These are phyloP conservation scores for Pleurotus tuoliensis DNA, from an alignment of 768 basidiomycete species.

Conservation along the genomic window DNA sequence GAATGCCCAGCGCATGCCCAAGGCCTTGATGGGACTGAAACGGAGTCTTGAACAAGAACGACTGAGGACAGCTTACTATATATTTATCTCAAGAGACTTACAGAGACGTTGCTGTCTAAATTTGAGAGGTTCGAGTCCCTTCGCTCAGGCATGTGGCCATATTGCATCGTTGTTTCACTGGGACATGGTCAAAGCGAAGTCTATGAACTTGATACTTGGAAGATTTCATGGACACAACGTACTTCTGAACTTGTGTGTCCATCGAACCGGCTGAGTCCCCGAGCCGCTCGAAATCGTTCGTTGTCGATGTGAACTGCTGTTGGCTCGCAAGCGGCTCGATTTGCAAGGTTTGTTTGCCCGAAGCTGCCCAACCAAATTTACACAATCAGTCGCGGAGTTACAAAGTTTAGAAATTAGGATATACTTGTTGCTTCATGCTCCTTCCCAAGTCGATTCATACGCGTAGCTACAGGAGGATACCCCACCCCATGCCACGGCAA, in stretches of 20 bases:
- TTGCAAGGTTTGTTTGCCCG: constrained; percentile 21
- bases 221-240: constrained; percentile 19
- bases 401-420: neutral
- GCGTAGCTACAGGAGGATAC: neutral
- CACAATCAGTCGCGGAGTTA: neutral
- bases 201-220: constrained; percentile 1
- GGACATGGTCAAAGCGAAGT: constrained; percentile 19
- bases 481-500: neutral
- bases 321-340: constrained; percentile 28
- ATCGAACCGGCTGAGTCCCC: constrained; percentile 29
- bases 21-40: constrained; percentile 57
- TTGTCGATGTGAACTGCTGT: constrained; percentile 8
- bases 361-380: constrained; percentile 19
- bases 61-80: constrained; percentile 22
- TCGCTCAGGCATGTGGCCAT: constrained; percentile 53
- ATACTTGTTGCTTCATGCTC: neutral
- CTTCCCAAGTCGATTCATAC: neutral
- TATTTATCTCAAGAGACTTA: constrained; percentile 31
- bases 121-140: constrained; percentile 52
- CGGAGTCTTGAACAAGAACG: constrained; percentile 35
- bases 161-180: constrained; percentile 60
- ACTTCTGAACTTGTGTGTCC: constrained; percentile 37
- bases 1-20: constrained; percentile 56
- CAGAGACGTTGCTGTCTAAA: constrained; percentile 57
- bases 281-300: constrained; percentile 13